Evolutionary conservation across 441 rosid genomes (phyloP), one percentile per base, ranked within the genome.

Genomic region (Brassica balearica): DNA sequence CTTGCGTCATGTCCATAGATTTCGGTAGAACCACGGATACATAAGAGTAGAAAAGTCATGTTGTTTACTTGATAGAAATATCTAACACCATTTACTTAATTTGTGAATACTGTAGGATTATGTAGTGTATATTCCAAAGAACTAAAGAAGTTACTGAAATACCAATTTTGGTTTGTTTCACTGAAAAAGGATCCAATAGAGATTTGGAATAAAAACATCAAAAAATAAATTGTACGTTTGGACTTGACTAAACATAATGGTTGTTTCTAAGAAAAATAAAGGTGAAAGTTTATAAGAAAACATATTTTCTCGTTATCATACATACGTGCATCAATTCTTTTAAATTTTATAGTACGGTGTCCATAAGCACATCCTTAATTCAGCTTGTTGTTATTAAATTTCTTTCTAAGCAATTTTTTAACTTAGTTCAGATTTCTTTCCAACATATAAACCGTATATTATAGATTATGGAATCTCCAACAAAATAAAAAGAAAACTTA

Each of bases 261-360:
- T 1, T 48, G 17, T 48, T 48, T 48, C 17, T 48, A 48, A 7
- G 14, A 48, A n/a, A 48, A 48, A 12, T 48, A 48, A 48, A 48
- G 17, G 56, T 48, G 56, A 48, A 48, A n/a, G 56, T 48, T 48
- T 48, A 48, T 48, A 48, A n/a, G 56, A n/a, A 48, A n/a, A 48
- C 56, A 48, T n/a, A 48, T 48, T 48, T 48, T 48, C 17, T 48
- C 56, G n/a, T 48, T n/a, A 48, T 48, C 56, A 48, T 48, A 48
- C 7, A n/a, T 46, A n/a, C 7, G 56, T 48, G n/a, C 17, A 48
- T 48, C 17, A 1, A 48, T 48, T 48, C 17, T n/a, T 48, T 48
- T 5, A n/a, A n/a, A n/a, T 48, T 48, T 48, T 48, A n/a, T 48
- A 48, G 56, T 48, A 5, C 56, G 56, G 56, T n/a, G 14, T 48